phyloP scores from a whole-genome alignment of 495 filamentous ascomycete genomes.

The Aspergillus sclerotioniger region DNA sequence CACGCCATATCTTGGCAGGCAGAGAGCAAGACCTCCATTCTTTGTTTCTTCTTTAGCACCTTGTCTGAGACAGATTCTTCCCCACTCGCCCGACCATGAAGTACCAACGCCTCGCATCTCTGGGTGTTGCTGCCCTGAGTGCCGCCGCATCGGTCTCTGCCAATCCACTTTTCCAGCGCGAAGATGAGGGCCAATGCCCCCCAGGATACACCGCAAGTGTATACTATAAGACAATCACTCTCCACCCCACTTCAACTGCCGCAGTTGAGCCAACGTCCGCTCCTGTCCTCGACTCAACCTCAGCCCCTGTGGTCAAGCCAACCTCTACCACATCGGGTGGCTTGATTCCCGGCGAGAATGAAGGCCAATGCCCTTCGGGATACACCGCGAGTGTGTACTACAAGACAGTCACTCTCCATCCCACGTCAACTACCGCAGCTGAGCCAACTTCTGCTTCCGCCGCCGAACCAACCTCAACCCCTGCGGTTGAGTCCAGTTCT shows the following conservation, averaged over 20 bases:
- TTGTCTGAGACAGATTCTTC: not conserved
- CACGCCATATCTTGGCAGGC: not conserved
- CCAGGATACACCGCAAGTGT: constrained; percentile 29
- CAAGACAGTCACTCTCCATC: constrained; percentile 23
- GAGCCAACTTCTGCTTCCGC: not conserved
- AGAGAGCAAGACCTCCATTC: constrained; percentile 9
- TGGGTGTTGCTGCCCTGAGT: constrained; percentile 31
- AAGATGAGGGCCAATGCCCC: constrained; percentile 26
- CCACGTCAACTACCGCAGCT: constrained; percentile 12
- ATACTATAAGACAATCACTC: constrained; percentile 25
- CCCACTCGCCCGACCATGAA: constrained; percentile 26
- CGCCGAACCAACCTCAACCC: not conserved
- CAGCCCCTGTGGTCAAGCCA: constrained; percentile 9
- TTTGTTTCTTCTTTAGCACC: not conserved
- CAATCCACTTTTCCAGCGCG: constrained; percentile 18
- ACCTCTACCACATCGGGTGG: constrained; percentile 6
- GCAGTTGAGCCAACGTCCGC: constrained; percentile 9
- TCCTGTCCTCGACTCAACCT: constrained; percentile 14
- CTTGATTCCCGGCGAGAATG: constrained; percentile 6
- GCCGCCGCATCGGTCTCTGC: constrained; percentile 32
- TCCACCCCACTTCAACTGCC: constrained; percentile 19
- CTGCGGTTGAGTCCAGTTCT: not conserved
- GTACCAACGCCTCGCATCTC: constrained; percentile 29
- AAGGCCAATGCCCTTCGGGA: constrained; percentile 29
- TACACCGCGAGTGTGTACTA: constrained; percentile 29